Conservation (phyloP, 2,329 filamentous ascomycete species). For the Fusarium chlamydosporum region DNA sequence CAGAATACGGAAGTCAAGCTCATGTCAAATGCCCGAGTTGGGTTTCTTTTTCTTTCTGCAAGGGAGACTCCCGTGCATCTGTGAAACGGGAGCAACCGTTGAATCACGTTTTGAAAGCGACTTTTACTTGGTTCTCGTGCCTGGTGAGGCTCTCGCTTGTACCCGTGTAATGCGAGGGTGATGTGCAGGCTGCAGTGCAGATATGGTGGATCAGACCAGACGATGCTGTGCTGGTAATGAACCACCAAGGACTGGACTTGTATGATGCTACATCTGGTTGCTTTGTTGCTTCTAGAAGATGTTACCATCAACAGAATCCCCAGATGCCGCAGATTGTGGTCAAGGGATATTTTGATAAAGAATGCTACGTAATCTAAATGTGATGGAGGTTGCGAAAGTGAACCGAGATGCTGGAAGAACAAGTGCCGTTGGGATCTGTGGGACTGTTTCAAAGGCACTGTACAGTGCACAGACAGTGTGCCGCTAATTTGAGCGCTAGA, state of each 20-base stretch:
- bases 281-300: slow-evolving; percentile 7
- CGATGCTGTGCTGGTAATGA: slow-evolving; percentile 3
- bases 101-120: slow-evolving; percentile 18
- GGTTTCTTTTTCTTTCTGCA: slow-evolving; percentile 13
- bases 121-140: slow-evolving; percentile 26
- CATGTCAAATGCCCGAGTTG: slow-evolving; percentile 21
- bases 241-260: background rate
- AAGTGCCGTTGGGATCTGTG: slow-evolving; percentile 44
- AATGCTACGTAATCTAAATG: slow-evolving; percentile 43
- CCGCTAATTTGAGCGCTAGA: slow-evolving; percentile 30
- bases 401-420: slow-evolving; percentile 49
- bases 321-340: slow-evolving; percentile 1
- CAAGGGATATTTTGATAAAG: slow-evolving; percentile 34
- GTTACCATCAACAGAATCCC: background rate
- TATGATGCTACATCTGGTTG: background rate
- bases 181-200: slow-evolving; percentile 36
- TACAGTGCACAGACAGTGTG: slow-evolving; percentile 44
- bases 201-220: slow-evolving; percentile 17
- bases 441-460: slow-evolving; percentile 33
- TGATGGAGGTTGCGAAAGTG: slow-evolving; percentile 34
- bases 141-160: slow-evolving; percentile 30
- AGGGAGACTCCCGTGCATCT: slow-evolving; percentile 32
- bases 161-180: slow-evolving; percentile 32
- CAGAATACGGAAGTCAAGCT: slow-evolving; percentile 23
- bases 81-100: slow-evolving; percentile 27